phyloP scores from a whole-genome alignment of 768 basidiomycete species.

The Tubosaeta brunneosetosa region DNA sequence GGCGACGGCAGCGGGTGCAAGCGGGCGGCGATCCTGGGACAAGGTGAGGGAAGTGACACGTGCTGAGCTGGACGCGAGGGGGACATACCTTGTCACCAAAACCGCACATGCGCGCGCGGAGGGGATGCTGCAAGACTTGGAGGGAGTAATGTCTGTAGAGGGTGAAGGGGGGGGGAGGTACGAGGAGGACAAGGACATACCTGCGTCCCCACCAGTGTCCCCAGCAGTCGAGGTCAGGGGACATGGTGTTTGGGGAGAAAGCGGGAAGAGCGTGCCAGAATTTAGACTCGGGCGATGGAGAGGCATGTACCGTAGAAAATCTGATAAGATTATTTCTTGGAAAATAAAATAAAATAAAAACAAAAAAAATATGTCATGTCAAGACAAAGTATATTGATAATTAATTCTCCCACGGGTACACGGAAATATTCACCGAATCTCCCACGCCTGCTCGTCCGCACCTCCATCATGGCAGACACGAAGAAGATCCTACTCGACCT shows the following conservation, averaged over 20 bases:
- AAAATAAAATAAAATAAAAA: neutral
- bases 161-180: slow-evolving; percentile 2
- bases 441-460: neutral
- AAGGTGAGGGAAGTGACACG: slow-evolving; percentile 11
- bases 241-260: slow-evolving; percentile 40
- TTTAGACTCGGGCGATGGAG: neutral
- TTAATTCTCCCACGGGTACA: neutral
- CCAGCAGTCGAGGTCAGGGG: slow-evolving; percentile 67
- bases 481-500: slow-evolving; percentile 74
- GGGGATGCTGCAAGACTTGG: slow-evolving; percentile 82
- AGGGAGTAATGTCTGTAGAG: slow-evolving; percentile 68
- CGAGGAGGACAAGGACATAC: slow-evolving; percentile 35
- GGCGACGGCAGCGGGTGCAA: slow-evolving; percentile 86
- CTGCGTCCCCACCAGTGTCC: slow-evolving; percentile 64
- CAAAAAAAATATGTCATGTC: neutral
- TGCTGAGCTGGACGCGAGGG: slow-evolving; percentile 5
- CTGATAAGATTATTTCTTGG: slow-evolving; percentile 33
- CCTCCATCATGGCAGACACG: slow-evolving; percentile 31
- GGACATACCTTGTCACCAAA: slow-evolving; percentile 86
- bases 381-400: neutral
- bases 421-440: neutral
- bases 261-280: neutral
- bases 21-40: slow-evolving; percentile 79
- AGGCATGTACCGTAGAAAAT: slow-evolving; percentile 18
- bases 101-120: slow-evolving; percentile 92